Conservation (phyloP, 768 basidiomycete genomes). For the Hysterangium stoloniferum region DNA sequence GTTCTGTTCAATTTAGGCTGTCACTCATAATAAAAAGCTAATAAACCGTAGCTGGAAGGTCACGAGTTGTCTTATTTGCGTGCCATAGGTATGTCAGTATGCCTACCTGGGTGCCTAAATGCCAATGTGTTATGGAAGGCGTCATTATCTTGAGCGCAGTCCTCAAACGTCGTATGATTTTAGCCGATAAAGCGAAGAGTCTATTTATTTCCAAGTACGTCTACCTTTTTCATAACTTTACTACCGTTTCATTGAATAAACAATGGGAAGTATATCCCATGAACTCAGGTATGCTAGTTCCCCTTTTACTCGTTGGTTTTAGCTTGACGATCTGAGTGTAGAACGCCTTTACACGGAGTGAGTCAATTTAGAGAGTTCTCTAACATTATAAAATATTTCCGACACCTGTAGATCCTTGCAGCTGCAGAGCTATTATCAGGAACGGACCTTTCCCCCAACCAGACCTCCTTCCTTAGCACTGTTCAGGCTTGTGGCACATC, state of each 20-base stretch:
- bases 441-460: conserved; percentile 72
- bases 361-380: conserved; percentile 19
- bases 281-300: conserved; percentile 46
- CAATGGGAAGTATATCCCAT: conserved; percentile 79
- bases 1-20: conserved; percentile 19
- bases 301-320: background rate
- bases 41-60: conserved; percentile 57
- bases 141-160: conserved; percentile 93
- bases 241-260: background rate
- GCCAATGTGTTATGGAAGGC: conserved; percentile 38
- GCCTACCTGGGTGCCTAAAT: background rate
- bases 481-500: conserved; percentile 95
- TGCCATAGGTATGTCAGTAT: conserved; percentile 59
- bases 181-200: conserved; percentile 92
- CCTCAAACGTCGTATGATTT: conserved; percentile 83
- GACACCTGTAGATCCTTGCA: conserved; percentile 58
- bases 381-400: conserved; percentile 5
- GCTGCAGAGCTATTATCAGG: conserved; percentile 88
- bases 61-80: conserved; percentile 87
- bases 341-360: conserved; percentile 85
- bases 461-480: conserved; percentile 82
- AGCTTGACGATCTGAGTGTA: conserved; percentile 13
- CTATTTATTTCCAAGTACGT: conserved; percentile 85
- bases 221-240: background rate
- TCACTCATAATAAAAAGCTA: background rate